Conservation (phyloP, 495 filamentous ascomycete genomes). For the Sphaerosporella brunnea region DNA sequence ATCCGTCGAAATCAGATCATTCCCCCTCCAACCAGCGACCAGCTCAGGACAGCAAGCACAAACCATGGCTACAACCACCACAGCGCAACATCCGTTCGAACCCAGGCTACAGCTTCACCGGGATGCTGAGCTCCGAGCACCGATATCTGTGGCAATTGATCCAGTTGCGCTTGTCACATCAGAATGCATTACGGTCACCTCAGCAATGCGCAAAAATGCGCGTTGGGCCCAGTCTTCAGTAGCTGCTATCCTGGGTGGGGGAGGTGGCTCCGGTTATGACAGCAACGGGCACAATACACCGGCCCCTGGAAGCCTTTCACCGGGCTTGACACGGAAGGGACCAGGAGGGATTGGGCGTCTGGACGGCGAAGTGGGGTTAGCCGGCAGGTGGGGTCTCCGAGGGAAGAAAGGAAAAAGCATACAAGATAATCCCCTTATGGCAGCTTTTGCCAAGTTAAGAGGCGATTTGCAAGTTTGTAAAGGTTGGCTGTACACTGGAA, state of each 20-base stretch:
- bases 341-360: slow-evolving; percentile 24
- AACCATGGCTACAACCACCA: slow-evolving; percentile 3
- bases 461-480: slow-evolving; percentile 80
- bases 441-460: slow-evolving; percentile 76
- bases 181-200: slow-evolving; percentile 97
- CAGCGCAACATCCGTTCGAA: neutral
- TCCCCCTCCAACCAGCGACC: neutral
- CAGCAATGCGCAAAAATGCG: slow-evolving; percentile 93
- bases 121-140: neutral
- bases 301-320: slow-evolving; percentile 20
- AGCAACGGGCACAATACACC: slow-evolving; percentile 26
- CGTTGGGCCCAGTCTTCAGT: slow-evolving; percentile 95
- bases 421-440: slow-evolving; percentile 90
- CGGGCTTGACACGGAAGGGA: slow-evolving; percentile 27
- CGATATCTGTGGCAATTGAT: slow-evolving; percentile 67
- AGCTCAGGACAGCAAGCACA: neutral
- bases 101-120: neutral
- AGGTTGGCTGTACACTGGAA: slow-evolving; percentile 30
- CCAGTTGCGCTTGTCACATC: slow-evolving; percentile 90
- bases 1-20: neutral
- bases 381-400: slow-evolving; percentile 66
- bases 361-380: slow-evolving; percentile 29
- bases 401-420: slow-evolving; percentile 97
- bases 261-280: slow-evolving; percentile 33
- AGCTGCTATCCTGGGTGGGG: slow-evolving; percentile 80